These are phyloP conservation scores for Cryptomeria japonica DNA, from an alignment of 75 land plant species.

Conservation along the genomic window DNA sequence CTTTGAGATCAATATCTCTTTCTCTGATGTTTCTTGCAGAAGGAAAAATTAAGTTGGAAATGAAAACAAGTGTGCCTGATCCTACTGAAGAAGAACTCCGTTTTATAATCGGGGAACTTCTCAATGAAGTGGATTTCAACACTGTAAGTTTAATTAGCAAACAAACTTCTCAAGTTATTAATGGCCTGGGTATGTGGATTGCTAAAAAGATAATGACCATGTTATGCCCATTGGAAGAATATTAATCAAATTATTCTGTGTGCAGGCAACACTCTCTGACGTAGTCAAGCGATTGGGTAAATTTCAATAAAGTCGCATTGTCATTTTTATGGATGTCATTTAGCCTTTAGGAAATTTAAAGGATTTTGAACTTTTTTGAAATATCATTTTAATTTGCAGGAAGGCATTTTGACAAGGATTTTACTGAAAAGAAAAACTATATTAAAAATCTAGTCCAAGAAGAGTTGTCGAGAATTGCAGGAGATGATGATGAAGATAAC, in stretches of 20 bases:
- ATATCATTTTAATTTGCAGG: conserved; percentile 1
- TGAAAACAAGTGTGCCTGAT: neutral
- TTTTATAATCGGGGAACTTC: conserved; percentile 1
- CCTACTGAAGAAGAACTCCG: conserved; percentile 3
- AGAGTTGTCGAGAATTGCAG: conserved; percentile 7
- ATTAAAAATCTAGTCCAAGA: conserved; percentile 4
- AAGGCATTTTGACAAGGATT: conserved; percentile 9
- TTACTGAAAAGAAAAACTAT: neutral
- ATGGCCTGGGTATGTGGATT: neutral
- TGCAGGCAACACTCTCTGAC: conserved; percentile 13
- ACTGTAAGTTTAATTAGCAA: conserved; percentile 4
- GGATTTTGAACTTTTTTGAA: neutral
- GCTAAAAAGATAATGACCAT: neutral
- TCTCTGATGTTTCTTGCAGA: neutral
- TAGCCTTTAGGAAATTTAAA: neutral
- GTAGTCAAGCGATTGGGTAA: conserved; percentile 9
- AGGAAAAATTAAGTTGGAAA: neutral
- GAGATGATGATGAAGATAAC: neutral
- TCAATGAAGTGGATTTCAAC: conserved; percentile 8
- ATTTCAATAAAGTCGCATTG: neutral
- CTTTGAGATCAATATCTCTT: neutral
- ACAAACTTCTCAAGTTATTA: neutral
- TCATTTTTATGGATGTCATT: neutral
- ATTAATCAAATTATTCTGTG: neutral
- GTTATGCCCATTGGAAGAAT: neutral